phyloP scores from a whole-genome alignment of 768 basidiomycete species.

The Jaapia argillacea region DNA sequence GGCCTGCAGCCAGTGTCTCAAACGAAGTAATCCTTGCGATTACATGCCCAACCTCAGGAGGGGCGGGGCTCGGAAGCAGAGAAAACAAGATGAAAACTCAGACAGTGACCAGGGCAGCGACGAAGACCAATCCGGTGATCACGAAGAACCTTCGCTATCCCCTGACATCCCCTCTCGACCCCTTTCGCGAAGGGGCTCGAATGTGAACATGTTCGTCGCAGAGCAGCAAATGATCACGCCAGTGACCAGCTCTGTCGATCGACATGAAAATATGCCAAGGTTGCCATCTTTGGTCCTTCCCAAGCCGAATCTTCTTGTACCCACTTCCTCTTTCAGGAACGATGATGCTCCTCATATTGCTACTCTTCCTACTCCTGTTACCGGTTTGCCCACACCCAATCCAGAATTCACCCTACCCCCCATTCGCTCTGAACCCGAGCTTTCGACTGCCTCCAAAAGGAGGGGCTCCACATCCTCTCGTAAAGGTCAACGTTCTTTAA shows the following conservation, averaged over 20 bases:
- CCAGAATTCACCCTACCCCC: constrained; percentile 55
- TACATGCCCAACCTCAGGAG: constrained; percentile 72
- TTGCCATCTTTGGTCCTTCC: background rate
- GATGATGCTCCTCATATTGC: constrained; percentile 66
- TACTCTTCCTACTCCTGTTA: constrained; percentile 51
- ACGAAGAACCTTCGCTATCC: constrained; percentile 42
- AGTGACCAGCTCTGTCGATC: background rate
- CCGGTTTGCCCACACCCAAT: constrained; percentile 47
- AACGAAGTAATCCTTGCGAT: constrained; percentile 70
- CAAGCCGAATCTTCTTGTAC: background rate
- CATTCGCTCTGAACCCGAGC: constrained; percentile 55
- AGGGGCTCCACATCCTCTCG: background rate
- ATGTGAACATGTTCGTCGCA: constrained; percentile 22
- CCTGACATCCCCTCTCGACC: constrained; percentile 36
- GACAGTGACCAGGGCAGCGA: constrained; percentile 50
- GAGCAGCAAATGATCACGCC: background rate
- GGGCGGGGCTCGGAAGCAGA: constrained; percentile 46
- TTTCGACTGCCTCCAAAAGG: constrained; percentile 30
- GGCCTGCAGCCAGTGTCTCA: constrained; percentile 73
- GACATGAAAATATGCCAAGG: background rate
- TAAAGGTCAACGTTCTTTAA: constrained; percentile 43
- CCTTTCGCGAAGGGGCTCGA: constrained; percentile 37
- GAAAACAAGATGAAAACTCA: constrained; percentile 50
- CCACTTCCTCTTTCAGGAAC: constrained; percentile 32
- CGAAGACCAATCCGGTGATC: constrained; percentile 38